These are phyloP conservation scores for Saccharomyces uvarum DNA, from an alignment of 1,139 yeast species.

Conservation along the genomic window DNA sequence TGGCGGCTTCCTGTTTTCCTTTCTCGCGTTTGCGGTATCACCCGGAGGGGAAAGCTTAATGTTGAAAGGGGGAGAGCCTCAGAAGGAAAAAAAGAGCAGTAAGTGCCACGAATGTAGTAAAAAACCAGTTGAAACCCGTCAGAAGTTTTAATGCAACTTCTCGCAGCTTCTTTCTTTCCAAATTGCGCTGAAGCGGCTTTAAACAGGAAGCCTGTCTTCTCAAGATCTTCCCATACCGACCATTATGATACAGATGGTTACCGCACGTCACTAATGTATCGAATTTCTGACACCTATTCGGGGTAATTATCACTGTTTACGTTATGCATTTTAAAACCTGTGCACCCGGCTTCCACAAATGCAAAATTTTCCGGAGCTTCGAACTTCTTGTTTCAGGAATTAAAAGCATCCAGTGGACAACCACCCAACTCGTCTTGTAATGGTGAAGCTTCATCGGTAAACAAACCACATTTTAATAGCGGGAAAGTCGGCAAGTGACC, in stretches of 20 bases:
- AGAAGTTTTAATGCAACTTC: background rate
- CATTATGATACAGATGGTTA: background rate
- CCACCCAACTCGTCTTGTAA: background rate
- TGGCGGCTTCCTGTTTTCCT: background rate
- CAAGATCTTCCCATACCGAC: background rate
- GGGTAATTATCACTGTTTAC: background rate
- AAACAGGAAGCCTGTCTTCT: background rate
- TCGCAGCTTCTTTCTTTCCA: background rate
- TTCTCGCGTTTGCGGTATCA: background rate
- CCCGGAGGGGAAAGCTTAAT: background rate
- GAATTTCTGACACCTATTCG: background rate
- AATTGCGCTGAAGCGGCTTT: background rate
- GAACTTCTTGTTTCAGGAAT: background rate
- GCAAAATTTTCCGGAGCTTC: background rate
- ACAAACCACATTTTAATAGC: background rate
- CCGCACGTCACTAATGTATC: background rate
- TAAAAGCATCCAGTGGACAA: background rate
- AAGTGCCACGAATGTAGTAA: background rate
- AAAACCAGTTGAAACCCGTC: background rate
- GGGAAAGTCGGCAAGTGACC: background rate
- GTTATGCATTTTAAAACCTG: background rate
- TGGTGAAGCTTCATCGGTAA: constrained; percentile 1
- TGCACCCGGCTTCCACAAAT: constrained; percentile 1
- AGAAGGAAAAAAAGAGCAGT: background rate
- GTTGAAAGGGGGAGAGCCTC: background rate